These are phyloP conservation scores for Coniochaeta sp. DNA, from an alignment of 2,329 filamentous ascomycete species.

Conservation along the genomic window DNA sequence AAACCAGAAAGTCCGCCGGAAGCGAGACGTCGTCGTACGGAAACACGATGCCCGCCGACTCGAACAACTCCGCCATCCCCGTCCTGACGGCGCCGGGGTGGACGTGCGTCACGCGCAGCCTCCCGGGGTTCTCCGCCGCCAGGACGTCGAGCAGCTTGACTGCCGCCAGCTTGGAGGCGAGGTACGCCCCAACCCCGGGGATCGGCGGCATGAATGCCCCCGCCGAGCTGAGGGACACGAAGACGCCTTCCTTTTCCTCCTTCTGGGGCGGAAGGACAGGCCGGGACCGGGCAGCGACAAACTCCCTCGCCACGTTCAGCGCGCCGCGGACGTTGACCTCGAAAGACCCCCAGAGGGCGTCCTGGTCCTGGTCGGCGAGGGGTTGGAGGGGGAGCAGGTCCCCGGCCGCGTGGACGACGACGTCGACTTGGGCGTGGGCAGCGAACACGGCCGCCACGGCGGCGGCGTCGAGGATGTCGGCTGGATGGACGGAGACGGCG, in stretches of 20 bases:
- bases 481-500: conserved; percentile 5
- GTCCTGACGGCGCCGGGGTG: conserved; percentile 32
- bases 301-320: conserved; percentile 20
- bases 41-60: conserved; percentile 5
- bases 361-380: neutral
- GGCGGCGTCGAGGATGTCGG: conserved; percentile 5
- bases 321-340: conserved; percentile 22
- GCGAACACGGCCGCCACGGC: conserved; percentile 3
- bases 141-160: conserved; percentile 34
- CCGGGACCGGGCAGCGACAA: conserved; percentile 7
- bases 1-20: conserved; percentile 33
- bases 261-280: too few relatives aligned
- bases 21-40: conserved; percentile 21
- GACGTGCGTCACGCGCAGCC: conserved; percentile 28
- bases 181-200: conserved; percentile 26
- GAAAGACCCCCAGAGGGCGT: conserved; percentile 8
- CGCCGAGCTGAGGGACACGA: conserved; percentile 7
- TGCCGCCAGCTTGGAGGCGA: conserved; percentile 32
- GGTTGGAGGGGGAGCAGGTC: conserved; percentile 10
- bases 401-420: conserved; percentile 25
- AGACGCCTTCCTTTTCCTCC: too few relatives aligned
- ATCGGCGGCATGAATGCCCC: conserved; percentile 17
- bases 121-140: conserved; percentile 27
- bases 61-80: conserved; percentile 10
- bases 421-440: conserved; percentile 17